phyloP scores from a whole-genome alignment of 2,329 filamentous ascomycete genomes.

The Claviceps arundinis region DNA sequence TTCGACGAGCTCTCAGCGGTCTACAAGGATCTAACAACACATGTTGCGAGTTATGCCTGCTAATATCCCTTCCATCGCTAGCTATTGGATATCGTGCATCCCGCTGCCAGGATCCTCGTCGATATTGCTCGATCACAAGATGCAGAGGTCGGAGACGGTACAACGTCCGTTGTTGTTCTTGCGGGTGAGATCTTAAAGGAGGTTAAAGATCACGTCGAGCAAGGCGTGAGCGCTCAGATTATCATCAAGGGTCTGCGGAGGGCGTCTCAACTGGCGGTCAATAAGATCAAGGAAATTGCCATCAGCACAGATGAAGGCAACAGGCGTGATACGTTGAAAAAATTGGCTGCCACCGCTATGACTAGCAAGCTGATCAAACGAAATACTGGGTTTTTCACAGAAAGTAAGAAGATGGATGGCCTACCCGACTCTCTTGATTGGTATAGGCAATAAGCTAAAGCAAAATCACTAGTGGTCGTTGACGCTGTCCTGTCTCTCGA shows the following conservation, averaged over 20 bases:
- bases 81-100: slow-evolving; percentile 97
- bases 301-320: slow-evolving; percentile 72
- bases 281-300: slow-evolving; percentile 97
- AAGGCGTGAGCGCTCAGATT: slow-evolving; percentile 91
- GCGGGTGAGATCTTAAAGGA: slow-evolving; percentile 98
- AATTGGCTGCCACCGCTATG: slow-evolving; percentile 92
- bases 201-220: slow-evolving; percentile 88
- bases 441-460: slow-evolving; percentile 14
- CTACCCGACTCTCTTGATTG: not conserved
- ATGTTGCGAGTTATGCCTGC: not conserved
- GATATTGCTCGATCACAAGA: slow-evolving; percentile 98
- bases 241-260: slow-evolving; percentile 93
- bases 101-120: slow-evolving; percentile 89
- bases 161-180: slow-evolving; percentile 90
- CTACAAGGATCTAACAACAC: not conserved
- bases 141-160: slow-evolving; percentile 95
- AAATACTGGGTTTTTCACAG: slow-evolving; percentile 93
- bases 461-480: slow-evolving; percentile 63
- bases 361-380: slow-evolving; percentile 98
- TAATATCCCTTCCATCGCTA: slow-evolving; percentile 20
- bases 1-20: slow-evolving; percentile 20
- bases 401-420: slow-evolving; percentile 51
- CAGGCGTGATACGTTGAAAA: slow-evolving; percentile 74
- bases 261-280: slow-evolving; percentile 81
- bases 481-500: slow-evolving; percentile 91